A percentile compares a stretch with the other conserved stretches of the same genome.
These are phyloP conservation scores for Calonectria ilicicola DNA, from an alignment of 2,329 filamentous ascomycete genomes.

Conservation along the genomic window DNA sequence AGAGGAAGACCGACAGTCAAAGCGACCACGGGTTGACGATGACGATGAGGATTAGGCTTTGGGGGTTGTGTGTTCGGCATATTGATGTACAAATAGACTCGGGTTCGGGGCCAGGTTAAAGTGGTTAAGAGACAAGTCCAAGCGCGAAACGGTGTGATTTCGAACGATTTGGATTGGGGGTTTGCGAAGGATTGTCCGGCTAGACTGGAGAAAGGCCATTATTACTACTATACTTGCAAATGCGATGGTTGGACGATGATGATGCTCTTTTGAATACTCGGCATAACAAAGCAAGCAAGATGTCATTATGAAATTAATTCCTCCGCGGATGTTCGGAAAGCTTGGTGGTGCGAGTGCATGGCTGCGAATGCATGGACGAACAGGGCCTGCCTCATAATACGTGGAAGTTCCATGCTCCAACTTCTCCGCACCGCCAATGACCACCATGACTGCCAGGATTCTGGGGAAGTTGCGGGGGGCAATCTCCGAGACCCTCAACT, in stretches of 20 bases:
- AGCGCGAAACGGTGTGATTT: not conserved
- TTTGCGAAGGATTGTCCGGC: not conserved
- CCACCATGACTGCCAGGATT: not conserved
- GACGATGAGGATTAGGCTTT: conserved; percentile 53
- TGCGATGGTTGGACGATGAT: not conserved
- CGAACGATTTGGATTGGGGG: not conserved
- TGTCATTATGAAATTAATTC: not conserved
- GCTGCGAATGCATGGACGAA: not conserved
- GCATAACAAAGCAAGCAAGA: not conserved
- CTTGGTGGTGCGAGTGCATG: not conserved
- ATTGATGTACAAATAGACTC: conserved; percentile 38
- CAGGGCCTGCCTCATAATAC: conserved; percentile 28
- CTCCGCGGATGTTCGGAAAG: conserved; percentile 3
- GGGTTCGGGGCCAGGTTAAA: conserved; percentile 30
- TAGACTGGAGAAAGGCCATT: not conserved
- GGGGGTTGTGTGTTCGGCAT: conserved; percentile 24
- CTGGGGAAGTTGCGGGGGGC: conserved; percentile 26
- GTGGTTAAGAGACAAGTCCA: conserved; percentile 35
- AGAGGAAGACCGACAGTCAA: conserved; percentile 71
- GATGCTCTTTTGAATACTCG: not conserved
- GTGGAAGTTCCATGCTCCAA: conserved; percentile 31
- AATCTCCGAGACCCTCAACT: conserved; percentile 6
- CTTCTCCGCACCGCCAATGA: conserved; percentile 23
- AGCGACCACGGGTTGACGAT: conserved; percentile 83
- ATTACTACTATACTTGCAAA: not conserved